Percentiles rank a stretch among this genome's conserved stretches.
Evolutionary conservation across 2,329 filamentous ascomycete species (phyloP).

Genomic region (Phoma sp.): DNA sequence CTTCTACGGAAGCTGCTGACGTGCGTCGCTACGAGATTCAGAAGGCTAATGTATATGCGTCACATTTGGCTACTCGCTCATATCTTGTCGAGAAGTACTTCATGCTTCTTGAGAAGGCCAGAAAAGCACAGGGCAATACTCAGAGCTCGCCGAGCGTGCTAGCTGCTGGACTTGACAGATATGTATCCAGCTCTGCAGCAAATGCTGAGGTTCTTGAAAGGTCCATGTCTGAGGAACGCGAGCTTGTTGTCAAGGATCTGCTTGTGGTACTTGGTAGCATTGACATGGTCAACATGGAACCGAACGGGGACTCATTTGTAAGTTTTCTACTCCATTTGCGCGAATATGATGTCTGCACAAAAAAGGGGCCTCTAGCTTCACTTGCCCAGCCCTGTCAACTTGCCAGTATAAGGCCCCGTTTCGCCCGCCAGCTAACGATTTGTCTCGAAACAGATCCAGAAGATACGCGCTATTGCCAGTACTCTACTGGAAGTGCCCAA

Average conservation of each 20-base stretch:
- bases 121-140: slow-evolving; percentile 54
- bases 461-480: slow-evolving; percentile 83
- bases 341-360: slow-evolving; percentile 20
- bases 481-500: slow-evolving; percentile 72
- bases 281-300: slow-evolving; percentile 84
- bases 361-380: slow-evolving; percentile 7
- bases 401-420: slow-evolving; percentile 12
- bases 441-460: slow-evolving; percentile 65
- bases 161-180: slow-evolving; percentile 37
- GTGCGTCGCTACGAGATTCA: slow-evolving; percentile 75
- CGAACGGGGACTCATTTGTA: slow-evolving; percentile 69
- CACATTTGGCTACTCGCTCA: slow-evolving; percentile 78
- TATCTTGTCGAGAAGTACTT: slow-evolving; percentile 89
- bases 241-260: slow-evolving; percentile 80
- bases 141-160: slow-evolving; percentile 36
- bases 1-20: slow-evolving; percentile 40
- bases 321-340: slow-evolving; percentile 41
- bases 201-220: slow-evolving; percentile 59
- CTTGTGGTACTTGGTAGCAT: slow-evolving; percentile 77
- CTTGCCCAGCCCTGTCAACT: slow-evolving; percentile 15
- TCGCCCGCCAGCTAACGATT: slow-evolving; percentile 36
- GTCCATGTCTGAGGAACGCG: slow-evolving; percentile 75
- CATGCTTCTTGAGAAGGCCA: slow-evolving; percentile 69
- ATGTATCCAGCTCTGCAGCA: slow-evolving; percentile 24
- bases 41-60: slow-evolving; percentile 87